These are phyloP conservation scores for Oryza glaberrima DNA, from an alignment of 176 grass and related monocot species.

Conservation along the genomic window DNA sequence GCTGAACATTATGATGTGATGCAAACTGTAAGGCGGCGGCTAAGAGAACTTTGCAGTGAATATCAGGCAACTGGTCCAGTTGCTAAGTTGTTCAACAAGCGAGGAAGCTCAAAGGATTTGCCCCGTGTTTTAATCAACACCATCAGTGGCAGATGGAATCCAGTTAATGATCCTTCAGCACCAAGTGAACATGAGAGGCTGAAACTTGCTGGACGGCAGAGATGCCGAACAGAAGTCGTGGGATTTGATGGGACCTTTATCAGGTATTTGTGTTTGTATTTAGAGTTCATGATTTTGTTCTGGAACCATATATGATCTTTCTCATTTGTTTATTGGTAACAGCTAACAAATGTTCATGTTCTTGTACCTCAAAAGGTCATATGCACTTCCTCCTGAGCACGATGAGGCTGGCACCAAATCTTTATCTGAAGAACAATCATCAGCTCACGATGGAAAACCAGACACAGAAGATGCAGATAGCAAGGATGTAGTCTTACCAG, in stretches of 20 bases:
- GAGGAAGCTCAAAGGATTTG: conserved; percentile 58
- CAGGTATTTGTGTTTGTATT: conserved; percentile 62
- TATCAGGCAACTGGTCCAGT: conserved; percentile 89
- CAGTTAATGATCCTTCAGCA: conserved; percentile 56
- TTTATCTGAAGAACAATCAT: conserved; percentile 60
- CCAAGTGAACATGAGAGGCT: conserved; percentile 67
- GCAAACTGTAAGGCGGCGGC: conserved; percentile 76
- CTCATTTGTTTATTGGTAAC: conserved; percentile 15
- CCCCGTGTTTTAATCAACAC: conserved; percentile 69
- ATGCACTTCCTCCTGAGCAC: conserved; percentile 65
- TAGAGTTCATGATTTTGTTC: conserved; percentile 7
- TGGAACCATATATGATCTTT: conserved; percentile 17
- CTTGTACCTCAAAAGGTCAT: conserved; percentile 59
- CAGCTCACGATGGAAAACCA: conserved; percentile 47
- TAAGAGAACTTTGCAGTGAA: conserved; percentile 83
- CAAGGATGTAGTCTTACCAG: conserved; percentile 77
- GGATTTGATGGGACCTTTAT: conserved; percentile 86
- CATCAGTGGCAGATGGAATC: conserved; percentile 83
- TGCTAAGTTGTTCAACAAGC: conserved; percentile 79
- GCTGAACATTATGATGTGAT: conserved; percentile 73
- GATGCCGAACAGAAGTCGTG: conserved; percentile 71
- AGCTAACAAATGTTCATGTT: conserved; percentile 18
- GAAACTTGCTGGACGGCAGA: conserved; percentile 65
- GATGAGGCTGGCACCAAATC: conserved; percentile 55
- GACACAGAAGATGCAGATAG: conserved; percentile 76